phyloP scores from a whole-genome alignment of 2,329 filamentous ascomycete genomes.

The Pseudocercospora fuligena region DNA sequence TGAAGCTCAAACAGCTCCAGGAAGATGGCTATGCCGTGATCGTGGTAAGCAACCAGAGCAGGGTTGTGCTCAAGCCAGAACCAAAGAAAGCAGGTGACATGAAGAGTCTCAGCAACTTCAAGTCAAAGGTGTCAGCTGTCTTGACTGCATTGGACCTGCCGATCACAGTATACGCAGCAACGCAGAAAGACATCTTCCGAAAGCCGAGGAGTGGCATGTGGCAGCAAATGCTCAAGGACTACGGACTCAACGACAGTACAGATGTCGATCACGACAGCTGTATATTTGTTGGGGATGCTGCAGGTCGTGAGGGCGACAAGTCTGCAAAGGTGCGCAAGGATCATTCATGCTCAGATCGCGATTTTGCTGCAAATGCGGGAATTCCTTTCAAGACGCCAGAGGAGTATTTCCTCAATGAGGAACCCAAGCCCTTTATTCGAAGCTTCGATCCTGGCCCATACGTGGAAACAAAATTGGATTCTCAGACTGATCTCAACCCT shows the following conservation, averaged over 20 bases:
- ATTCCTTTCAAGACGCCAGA: conserved; percentile 85
- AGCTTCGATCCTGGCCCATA: conserved; percentile 72
- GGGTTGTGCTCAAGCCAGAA: conserved; percentile 72
- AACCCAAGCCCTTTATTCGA: conserved; percentile 67
- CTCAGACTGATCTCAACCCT: conserved; percentile 39
- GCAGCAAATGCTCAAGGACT: conserved; percentile 65
- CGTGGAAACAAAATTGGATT: conserved; percentile 41
- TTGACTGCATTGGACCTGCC: conserved; percentile 76
- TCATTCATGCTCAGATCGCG: conserved; percentile 66
- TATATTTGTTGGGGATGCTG: conserved; percentile 90
- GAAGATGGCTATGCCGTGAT: conserved; percentile 76
- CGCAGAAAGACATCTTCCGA: conserved; percentile 76
- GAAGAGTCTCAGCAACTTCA: conserved; percentile 77
- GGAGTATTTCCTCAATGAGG: conserved; percentile 80
- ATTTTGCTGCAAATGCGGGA: conserved; percentile 84
- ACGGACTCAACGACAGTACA: conserved; percentile 52
- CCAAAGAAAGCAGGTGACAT: conserved; percentile 67
- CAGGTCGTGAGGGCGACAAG: conserved; percentile 53
- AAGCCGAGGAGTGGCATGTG: conserved; percentile 94
- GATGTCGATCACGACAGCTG: conserved; percentile 72
- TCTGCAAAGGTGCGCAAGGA: conserved; percentile 55
- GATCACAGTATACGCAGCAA: conserved; percentile 82
- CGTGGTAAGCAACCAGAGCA: conserved; percentile 88
- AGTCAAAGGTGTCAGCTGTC: conserved; percentile 74
- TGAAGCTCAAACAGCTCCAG: conserved; percentile 68